Evolutionary conservation across 106 monocot genomes (phyloP), one percentile per base, ranked within the genome.

Genomic region (Gastrodia elata): DNA sequence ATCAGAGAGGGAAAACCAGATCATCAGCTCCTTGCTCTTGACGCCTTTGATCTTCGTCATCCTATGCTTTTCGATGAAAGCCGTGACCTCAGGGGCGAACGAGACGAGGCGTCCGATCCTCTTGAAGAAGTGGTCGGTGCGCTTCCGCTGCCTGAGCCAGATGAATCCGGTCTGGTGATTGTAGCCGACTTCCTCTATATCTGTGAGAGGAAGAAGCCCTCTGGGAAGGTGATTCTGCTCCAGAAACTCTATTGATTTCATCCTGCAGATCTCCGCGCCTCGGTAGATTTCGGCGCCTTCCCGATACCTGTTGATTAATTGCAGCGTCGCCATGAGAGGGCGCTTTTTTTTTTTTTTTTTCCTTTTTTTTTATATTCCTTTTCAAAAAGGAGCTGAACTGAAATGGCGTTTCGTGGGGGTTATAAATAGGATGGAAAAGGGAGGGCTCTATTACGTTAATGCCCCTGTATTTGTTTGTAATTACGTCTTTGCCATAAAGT

Each of bases 41-140:
- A 88, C 82, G 11, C 88, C 88, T 2, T 74, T 80, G 0, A 88
- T 34, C 71, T 82, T 88, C 77, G 67, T 79, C 65, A 88, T 71
- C 80, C 79, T 79, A 10, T 74, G 48, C 57, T 85, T 82, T 68
- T 83, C 81, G 6, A 86, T 83, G 64, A 76, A 81, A 20, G 75
- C 83, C n/a, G 85, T 78, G 18, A 85, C 77, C 72, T 83, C 80
- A 11, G 80, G 20, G 13, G 70, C 83, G 56, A 85, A 85, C 6
- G 79, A 77, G 15, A 78, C 83, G 1, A 39, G 36, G 39, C 75
- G 70, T 3, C 77, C 76, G 14, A 80, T 77, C 79, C 74, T 82
- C 82, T 87, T 80, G 78, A 87, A 87, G 1, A 3, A 64, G 78
- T 87, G 87, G 3, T 74, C 74, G 4, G 38, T 59, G 64, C 73